phyloP scores from a whole-genome alignment of 2,329 filamentous ascomycete species.

The Colletotrichum graminicola region DNA sequence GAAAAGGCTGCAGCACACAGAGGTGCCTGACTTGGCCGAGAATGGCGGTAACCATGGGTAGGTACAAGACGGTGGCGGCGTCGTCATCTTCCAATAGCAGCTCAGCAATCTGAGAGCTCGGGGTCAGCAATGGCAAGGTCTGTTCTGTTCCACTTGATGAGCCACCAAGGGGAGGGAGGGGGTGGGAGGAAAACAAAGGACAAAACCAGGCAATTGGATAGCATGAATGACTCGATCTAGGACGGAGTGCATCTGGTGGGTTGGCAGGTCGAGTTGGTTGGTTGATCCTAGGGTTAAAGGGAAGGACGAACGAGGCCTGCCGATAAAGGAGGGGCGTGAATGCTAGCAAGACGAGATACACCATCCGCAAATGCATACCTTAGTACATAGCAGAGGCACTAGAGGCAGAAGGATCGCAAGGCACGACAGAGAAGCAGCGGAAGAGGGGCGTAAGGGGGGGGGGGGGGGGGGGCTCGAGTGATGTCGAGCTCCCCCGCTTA shows the following conservation, averaged over 20 bases:
- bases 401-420: constrained; percentile 25
- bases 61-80: constrained; percentile 14
- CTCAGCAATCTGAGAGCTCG: constrained; percentile 30
- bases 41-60: constrained; percentile 30
- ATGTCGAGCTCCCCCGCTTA: too few relatives aligned
- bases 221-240: constrained; percentile 40
- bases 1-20: constrained; percentile 27
- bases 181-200: not conserved
- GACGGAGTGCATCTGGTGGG: constrained; percentile 31
- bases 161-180: not conserved
- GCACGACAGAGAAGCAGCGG: constrained; percentile 27
- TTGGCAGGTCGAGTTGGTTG: constrained; percentile 31
- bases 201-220: constrained; percentile 27
- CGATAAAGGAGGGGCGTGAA: constrained; percentile 25
- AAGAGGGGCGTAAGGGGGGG: not conserved
- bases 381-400: constrained; percentile 3
- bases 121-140: constrained; percentile 23
- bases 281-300: constrained; percentile 34
- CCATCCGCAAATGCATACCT: not conserved
- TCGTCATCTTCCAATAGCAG: constrained; percentile 35
- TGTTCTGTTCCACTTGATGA: constrained; percentile 3
- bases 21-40: constrained; percentile 39
- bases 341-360: constrained; percentile 15
- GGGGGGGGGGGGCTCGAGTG: not conserved
- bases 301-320: constrained; percentile 14